These are phyloP conservation scores for Cucumis melo DNA, from an alignment of 306 rosid genomes.

Conservation along the genomic window DNA sequence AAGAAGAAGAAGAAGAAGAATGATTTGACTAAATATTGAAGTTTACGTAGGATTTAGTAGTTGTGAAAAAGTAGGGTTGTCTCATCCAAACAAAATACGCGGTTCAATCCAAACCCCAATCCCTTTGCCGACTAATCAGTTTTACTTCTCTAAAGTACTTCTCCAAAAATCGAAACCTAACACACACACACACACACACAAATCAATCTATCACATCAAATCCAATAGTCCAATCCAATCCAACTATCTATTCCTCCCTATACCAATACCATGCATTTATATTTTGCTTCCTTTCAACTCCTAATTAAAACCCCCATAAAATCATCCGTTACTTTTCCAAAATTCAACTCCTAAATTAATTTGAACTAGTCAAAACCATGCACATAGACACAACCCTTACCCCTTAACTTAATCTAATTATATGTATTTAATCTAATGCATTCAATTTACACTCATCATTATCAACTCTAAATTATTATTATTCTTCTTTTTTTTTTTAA, in stretches of 20 bases:
- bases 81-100: neutral
- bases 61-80: neutral
- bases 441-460: neutral
- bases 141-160: neutral
- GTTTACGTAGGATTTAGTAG: neutral
- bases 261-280: neutral
- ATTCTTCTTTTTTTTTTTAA: neutral
- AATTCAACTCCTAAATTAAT: neutral
- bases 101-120: neutral
- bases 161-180: neutral
- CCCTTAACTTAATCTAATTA: neutral
- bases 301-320: neutral
- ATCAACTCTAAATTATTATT: neutral
- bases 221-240: neutral
- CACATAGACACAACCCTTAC: neutral
- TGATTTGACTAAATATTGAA: neutral
- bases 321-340: neutral
- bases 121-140: neutral
- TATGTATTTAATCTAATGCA: no score
- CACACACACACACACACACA: neutral
- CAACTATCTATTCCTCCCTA: neutral
- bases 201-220: neutral
- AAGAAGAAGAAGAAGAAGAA: no score
- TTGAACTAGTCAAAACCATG: constrained; percentile 1
- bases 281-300: neutral